Percentiles rank a stretch among this genome's conserved stretches.
Evolutionary conservation across 2,329 filamentous ascomycete genomes (phyloP).

Genomic region (Phialemoniopsis sp.): DNA sequence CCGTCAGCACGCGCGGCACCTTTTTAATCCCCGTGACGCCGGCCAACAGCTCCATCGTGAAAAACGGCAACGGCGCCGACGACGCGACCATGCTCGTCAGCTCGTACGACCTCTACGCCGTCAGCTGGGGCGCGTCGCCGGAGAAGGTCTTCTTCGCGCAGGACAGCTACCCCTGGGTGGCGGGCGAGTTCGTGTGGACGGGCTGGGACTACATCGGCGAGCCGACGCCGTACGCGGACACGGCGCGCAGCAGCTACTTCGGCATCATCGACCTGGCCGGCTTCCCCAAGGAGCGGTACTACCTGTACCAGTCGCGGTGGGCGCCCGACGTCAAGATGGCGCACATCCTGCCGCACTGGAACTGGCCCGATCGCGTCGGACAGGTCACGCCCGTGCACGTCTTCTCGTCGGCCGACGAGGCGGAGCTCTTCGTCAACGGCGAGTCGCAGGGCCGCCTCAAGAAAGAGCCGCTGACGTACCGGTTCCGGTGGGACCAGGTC

Average conservation of each 20-base stretch:
- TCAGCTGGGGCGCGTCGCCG: constrained; percentile 39
- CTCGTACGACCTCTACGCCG: constrained; percentile 47
- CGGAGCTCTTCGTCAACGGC: constrained; percentile 50
- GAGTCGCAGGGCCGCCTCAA: constrained; percentile 34
- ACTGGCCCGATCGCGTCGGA: constrained; percentile 42
- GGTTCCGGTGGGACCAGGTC: neutral
- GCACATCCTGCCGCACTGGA: constrained; percentile 54
- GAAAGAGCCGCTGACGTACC: constrained; percentile 17
- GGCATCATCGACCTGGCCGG: constrained; percentile 54
- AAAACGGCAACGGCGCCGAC: constrained; percentile 31
- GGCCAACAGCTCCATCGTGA: constrained; percentile 21
- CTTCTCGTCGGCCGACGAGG: constrained; percentile 46
- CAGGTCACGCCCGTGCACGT: constrained; percentile 49
- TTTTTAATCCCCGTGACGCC: constrained; percentile 47
- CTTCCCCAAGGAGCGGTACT: constrained; percentile 53
- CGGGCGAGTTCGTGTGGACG: constrained; percentile 35
- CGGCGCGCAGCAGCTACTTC: constrained; percentile 45
- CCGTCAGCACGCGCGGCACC: constrained; percentile 43
- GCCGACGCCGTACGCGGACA: constrained; percentile 30
- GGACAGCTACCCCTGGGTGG: constrained; percentile 42
- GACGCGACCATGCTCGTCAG: constrained; percentile 30
- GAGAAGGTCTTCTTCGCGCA: constrained; percentile 50
- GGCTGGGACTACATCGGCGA: constrained; percentile 23
- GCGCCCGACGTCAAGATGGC: constrained; percentile 39
- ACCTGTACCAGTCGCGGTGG: constrained; percentile 51